Evolutionary conservation across 495 filamentous ascomycete genomes (phyloP).

Genomic region (Penicillium cosmopolitanum): DNA sequence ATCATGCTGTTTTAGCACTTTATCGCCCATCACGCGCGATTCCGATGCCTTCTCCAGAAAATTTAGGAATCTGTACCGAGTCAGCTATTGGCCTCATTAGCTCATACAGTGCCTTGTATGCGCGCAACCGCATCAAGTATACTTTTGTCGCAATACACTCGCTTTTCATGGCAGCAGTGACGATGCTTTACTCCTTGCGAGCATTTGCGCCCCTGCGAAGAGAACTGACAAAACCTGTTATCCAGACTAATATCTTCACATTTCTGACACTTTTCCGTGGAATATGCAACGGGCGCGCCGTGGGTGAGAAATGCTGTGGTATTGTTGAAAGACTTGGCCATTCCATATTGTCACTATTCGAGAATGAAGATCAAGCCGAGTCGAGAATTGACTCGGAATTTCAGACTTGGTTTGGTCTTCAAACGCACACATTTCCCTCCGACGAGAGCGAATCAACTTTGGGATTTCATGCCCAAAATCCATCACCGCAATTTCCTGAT

Average conservation of each 20-base stretch:
- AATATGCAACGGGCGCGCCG: not conserved
- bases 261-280: not conserved
- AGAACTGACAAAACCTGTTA: not conserved
- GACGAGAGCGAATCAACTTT: not conserved
- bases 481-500: not conserved
- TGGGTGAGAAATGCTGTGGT: not conserved
- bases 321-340: not conserved
- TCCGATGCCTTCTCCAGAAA: not conserved
- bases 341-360: not conserved
- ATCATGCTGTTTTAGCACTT: not conserved
- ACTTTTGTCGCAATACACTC: not conserved
- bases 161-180: not conserved
- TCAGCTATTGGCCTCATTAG: not conserved
- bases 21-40: not conserved
- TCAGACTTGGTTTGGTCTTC: not conserved
- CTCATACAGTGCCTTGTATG: not conserved
- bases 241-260: not conserved
- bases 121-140: not conserved
- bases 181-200: not conserved
- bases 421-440: not conserved
- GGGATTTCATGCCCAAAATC: not conserved
- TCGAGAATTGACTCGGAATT: not conserved
- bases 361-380: not conserved
- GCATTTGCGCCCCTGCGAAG: not conserved
- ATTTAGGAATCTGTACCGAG: not conserved